Evolutionary conservation across 306 rosid genomes (phyloP).

Genomic region (Cercis canadensis): DNA sequence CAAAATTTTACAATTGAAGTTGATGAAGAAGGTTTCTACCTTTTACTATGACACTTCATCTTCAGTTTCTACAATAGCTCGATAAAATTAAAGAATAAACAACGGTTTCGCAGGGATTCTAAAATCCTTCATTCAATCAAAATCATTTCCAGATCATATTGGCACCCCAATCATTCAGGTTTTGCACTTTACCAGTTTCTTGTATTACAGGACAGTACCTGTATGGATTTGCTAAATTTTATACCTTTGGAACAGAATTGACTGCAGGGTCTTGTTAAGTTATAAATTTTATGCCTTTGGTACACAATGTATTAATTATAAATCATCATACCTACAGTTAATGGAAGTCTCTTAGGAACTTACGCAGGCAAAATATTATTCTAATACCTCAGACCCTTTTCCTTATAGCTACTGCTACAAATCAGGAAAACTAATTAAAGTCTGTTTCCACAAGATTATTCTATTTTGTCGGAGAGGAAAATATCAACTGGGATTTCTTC

Average conservation of each 20-base stretch:
- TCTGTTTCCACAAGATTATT: conserved; percentile 17
- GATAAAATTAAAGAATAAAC: background rate
- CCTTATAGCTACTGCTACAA: conserved; percentile 14
- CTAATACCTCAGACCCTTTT: background rate
- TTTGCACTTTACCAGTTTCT: too few relatives aligned
- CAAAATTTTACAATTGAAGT: conserved; percentile 3
- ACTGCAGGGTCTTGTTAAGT: conserved; percentile 25
- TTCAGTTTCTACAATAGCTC: background rate
- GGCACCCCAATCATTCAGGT: background rate
- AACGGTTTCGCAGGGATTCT: conserved; percentile 2
- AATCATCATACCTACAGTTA: background rate
- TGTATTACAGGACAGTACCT: too few relatives aligned
- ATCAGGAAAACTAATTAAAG: conserved; percentile 19
- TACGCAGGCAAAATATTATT: conserved; percentile 20
- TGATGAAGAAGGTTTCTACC: background rate
- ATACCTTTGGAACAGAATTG: conserved; percentile 19
- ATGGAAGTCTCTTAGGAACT: conserved; percentile 20
- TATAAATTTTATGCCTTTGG: conserved; percentile 11
- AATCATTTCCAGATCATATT: background rate
- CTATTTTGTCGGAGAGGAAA: conserved; percentile 25
- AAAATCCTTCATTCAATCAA: background rate
- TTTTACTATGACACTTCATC: conserved; percentile 22
- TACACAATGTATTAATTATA: conserved; percentile 11
- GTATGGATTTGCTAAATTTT: conserved; percentile 10
- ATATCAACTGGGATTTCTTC: conserved; percentile 24